Evolutionary conservation across 116 monocot species (phyloP).

Genomic region (Trichopus zeylanicus): DNA sequence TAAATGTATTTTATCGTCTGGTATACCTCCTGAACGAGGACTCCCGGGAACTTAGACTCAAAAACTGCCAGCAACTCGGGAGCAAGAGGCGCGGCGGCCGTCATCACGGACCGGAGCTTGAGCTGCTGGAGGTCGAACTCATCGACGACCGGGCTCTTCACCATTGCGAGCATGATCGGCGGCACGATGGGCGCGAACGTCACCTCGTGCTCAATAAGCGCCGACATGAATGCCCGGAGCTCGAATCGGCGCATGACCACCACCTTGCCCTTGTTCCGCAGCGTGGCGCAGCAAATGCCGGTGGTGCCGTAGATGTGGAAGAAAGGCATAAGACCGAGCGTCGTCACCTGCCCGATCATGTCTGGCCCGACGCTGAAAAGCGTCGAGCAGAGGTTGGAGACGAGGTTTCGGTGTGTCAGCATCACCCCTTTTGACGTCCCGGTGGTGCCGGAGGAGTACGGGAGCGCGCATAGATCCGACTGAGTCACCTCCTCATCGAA

Average conservation of each 20-base stretch:
- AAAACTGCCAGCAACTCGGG: conserved; percentile 70
- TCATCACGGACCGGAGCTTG: conserved; percentile 71
- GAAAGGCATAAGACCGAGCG: conserved; percentile 83
- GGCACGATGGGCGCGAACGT: conserved; percentile 84
- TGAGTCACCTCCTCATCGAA: conserved; percentile 8
- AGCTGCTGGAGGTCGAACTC: conserved; percentile 54
- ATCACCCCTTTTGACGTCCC: conserved; percentile 90
- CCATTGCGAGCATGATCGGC: conserved; percentile 89
- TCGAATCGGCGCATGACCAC: conserved; percentile 81
- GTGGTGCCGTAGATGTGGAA: conserved; percentile 94
- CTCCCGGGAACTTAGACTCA: conserved; percentile 58
- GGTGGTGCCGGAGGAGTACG: conserved; percentile 90
- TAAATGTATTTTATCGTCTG: too few species aligned
- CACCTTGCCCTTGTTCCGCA: conserved; percentile 76
- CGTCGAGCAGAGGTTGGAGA: conserved; percentile 69
- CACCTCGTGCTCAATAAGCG: conserved; percentile 57
- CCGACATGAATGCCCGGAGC: conserved; percentile 39
- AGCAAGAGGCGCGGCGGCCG: conserved; percentile 84
- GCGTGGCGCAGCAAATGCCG: conserved; percentile 83
- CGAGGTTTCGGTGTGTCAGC: conserved; percentile 86
- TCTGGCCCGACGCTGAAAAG: conserved; percentile 44
- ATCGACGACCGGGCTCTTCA: conserved; percentile 51
- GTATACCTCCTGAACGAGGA: conserved; percentile 72
- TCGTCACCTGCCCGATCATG: conserved; percentile 50
- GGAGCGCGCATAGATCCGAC: conserved; percentile 72